Base-by-base conservation (phyloP, 2,329 filamentous ascomycete species). In the Hymenoscyphus linearis region DNA sequence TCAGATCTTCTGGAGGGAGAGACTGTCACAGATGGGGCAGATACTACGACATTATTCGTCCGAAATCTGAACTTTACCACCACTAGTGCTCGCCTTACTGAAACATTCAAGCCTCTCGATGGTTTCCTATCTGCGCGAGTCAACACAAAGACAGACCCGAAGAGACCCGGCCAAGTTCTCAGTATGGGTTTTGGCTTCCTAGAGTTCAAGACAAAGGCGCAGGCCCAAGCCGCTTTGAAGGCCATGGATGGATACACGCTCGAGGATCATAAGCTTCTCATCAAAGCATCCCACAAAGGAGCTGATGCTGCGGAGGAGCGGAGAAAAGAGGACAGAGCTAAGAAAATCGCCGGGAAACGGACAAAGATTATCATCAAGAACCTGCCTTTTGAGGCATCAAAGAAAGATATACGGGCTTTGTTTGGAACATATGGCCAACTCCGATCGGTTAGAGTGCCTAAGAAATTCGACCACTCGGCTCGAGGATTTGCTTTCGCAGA, bases 331-430 rank as follows among this genome's bases (percentile, higher is more conserved):
- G 92, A 98, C 72, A 85, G 84, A 66, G 86, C 88, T 57, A 96
- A 92, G 81, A 96, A 93, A 76, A 78, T 84, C 57, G 86, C 90
- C 26, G 84, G 83, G 16, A 85, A 87, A 72, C 84, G 86, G 67
- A 97, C 93, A 55, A 98, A 98, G 82, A 89, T 99, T 72, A 88
- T 98, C 76, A 89, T 99, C 79, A 99, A 98, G 81, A 99, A 99
- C 79, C 79, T 99, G 76, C 93, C 95, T 22, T 99, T 99, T 79
- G 91, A 98, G 78, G 89, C 90, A 55, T 89, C 87, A 59, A 97
- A 96, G 80, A 95, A 96, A 75, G 95, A 99, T 74, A 83, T 99
- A 62, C 85, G 91, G 65, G 81, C 88, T 59, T 81, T 98, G 50
- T 93, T 98, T 74, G 86, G 90, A 64, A 87, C 91, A 37, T 98